Base-by-base conservation (phyloP, 1,284 basidiomycete genomes). In the Trametes versicolor region DNA sequence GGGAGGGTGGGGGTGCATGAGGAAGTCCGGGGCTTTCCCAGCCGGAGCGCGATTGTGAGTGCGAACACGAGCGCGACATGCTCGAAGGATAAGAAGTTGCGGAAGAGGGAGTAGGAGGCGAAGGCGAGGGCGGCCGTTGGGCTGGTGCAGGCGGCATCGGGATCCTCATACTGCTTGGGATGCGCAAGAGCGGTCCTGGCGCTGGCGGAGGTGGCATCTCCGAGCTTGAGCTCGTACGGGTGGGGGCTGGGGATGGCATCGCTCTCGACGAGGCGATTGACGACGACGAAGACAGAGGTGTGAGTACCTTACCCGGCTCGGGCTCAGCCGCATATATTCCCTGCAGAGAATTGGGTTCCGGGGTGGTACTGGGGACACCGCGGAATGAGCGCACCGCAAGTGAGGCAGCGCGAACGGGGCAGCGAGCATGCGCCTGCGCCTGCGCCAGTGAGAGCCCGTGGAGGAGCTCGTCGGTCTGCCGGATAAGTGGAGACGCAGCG, bases 311-410 rank as follows among this genome's bases (percentile, higher is more conserved):
- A 27, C 54, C 45, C 48, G 47, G 58, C 43, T 49, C 59, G 51
- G 36, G 29, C 34, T 43, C 55, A 45, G 45, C 19, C 37, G 50
- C 52, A 55, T 68, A 65, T 68, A 68, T 59, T 58, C 34, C 51
- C n/a, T 55, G 52, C 43, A 12, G 43, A 50, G 50, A 34, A 64
- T 62, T 58, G 61, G 54, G 60, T 50, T 60, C 63, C 45, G 60
- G 60, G 66, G 54, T 60, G 21, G 29, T 34, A n/a, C 39, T 32
- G 57, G 23, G 34, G 34, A 17, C 39, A 49, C 49, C 34, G 25
- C 21, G 23, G 49, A 53, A 48, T 54, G 63, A 21, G 58, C 37
- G 47, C 53, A 21, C 50, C 29, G 48, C 53, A 36, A 50, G 59
- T 32, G 59, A 58, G n/a, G 43, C 47, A 25, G 58, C 55, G 50